Base-by-base conservation (phyloP, 2,329 filamentous ascomycete species). In the Neonectria coccinea region DNA sequence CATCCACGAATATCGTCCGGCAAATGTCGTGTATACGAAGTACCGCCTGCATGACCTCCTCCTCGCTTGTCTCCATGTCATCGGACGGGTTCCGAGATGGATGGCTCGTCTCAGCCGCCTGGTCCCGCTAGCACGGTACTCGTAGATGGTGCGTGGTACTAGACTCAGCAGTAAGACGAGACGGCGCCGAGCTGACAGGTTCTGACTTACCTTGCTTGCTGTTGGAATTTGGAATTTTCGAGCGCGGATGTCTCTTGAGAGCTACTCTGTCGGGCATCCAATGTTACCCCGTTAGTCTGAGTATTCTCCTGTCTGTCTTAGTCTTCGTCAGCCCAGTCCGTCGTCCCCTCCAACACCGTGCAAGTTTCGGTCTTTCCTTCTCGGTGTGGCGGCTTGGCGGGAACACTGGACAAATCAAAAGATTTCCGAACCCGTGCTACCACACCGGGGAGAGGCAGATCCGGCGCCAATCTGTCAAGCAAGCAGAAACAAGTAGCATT, bases 11-110 rank as follows among this genome's bases (percentile, higher is more conserved):
- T 41, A 53, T 41, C 51, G 42, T 20, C 47, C 57, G 57, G 57
- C 41, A 51, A 47, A 10, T 29, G 57, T 31, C 16, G 25, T 29
- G 45, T 11, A 20, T 18, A 3, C 11, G 31, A 22, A 22, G 18
- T 5, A 9, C 42, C 2, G 12, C 42, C 20, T 29, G n/a, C 25
- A 29, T 27, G 33, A 36, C 33, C 12, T 12, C 33, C 33, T 36
- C 11, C 22, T 25, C 12, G 33, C 12, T 36, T 10, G 33, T 11
- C 27, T 20, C 50, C 25, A 25, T 51, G 14, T 25, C 14, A 39
- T 59, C 57, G 50, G 57, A 54, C 57, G 57, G 57, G 50, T 59
- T 59, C 50, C 50, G 57, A 59, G 50, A 54, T 54, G n/a, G 50
- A 31, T n/a, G n/a, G n/a, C 48, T 59, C 36, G 48, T 39, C 41